phyloP scores from a whole-genome alignment of 306 rosid genomes.

The Glycine tomentella region DNA sequence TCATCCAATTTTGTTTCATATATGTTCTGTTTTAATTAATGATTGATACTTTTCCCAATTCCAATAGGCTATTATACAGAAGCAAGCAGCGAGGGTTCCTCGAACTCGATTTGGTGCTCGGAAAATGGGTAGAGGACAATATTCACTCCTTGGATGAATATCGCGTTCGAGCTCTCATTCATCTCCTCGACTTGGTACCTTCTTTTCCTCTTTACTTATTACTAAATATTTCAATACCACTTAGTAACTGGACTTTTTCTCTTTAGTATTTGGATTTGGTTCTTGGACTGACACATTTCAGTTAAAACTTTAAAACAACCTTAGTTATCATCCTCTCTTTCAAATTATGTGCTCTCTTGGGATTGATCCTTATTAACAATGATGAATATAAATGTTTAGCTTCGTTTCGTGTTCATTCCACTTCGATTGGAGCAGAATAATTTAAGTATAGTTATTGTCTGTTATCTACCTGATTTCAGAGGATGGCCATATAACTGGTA shows the following conservation, averaged over 20 bases:
- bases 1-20: too few relatives aligned
- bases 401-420: background rate
- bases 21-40: background rate
- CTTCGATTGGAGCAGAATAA: too few relatives aligned
- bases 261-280: background rate
- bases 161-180: slow-evolving; percentile 66
- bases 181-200: slow-evolving; percentile 77
- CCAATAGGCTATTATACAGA: slow-evolving; percentile 69
- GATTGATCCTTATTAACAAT: background rate
- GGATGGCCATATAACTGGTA: background rate
- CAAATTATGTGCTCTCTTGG: too few relatives aligned
- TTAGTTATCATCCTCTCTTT: background rate
- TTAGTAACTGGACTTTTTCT: background rate
- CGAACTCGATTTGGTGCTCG: slow-evolving; percentile 89
- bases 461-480: background rate
- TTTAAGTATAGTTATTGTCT: too few relatives aligned
- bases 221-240: background rate
- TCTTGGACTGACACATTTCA: background rate
- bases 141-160: slow-evolving; percentile 75
- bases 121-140: slow-evolving; percentile 91
- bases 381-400: background rate
- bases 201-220: background rate
- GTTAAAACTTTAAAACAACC: background rate
- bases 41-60: background rate
- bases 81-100: slow-evolving; percentile 92